Base-by-base conservation (phyloP, 2,329 filamentous ascomycete species). In the Zymoseptoria tritici region DNA sequence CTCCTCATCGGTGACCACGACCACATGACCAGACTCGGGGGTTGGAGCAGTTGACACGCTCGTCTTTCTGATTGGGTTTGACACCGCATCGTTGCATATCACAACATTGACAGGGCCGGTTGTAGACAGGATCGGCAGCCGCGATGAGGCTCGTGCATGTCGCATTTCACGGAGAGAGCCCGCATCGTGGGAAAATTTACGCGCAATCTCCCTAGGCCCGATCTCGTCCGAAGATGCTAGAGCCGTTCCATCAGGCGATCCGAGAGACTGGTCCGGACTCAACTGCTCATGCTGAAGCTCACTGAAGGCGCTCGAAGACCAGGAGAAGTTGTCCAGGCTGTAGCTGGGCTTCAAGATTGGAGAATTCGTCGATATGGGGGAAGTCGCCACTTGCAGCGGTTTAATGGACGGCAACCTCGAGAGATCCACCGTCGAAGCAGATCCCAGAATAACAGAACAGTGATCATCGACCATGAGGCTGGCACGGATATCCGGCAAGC, bases 1-100 rank as follows among this genome's bases (percentile, higher is more conserved):
- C 64, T 81, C 79, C 65, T 81, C 79, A 57, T 77, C 73, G 1
- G 78, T 79, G 16, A 81, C 78, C 29, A 76, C 76, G 75, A 81
- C 79, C 67, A 65, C 60, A 62, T 68, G 61, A 60, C 60, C 49
- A 24, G 55, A 59, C 36, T 66, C 64, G 21, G 53, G 26, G 13
- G 54, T 50, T 11, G 54, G 55, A 16, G 51, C 13, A 9, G 51
- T 3, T 9, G 20, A 4, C 16, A 42, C 9, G 36, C 36, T 42
- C 36, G 4, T 42, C 36, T 42, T 16, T 11, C 36, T 5, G 36
- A 16, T 42, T 16, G 36, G 36, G 9, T 16, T 42, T 42, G 36
- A 42, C 11, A 16, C 9, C 16, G 36, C 11, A 42, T 42, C 36
- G 36, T 16, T 9, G 36, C 36, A 16, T 9, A 16, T 13, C 36